These are phyloP conservation scores for Globisporangium spinosum DNA, from an alignment of 352 stramenopile species.

Conservation along the genomic window DNA sequence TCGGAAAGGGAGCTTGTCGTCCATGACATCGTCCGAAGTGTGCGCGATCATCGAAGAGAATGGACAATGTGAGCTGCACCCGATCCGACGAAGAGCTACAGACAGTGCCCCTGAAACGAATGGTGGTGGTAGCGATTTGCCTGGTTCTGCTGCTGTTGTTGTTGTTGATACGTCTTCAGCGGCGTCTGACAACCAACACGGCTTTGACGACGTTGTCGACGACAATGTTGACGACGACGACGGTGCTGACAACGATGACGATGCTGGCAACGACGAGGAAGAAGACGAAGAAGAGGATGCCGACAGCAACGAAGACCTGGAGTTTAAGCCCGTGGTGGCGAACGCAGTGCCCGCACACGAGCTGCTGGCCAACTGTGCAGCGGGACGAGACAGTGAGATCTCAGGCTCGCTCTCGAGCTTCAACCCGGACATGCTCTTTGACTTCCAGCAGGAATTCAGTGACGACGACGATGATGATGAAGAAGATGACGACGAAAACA, in stretches of 20 bases:
- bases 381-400: neutral
- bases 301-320: slow-evolving; percentile 26
- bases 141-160: neutral
- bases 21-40: slow-evolving; percentile 30
- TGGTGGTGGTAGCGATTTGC: neutral
- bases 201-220: neutral
- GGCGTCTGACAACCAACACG: neutral
- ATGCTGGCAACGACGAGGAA: neutral
- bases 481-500: slow-evolving; percentile 5
- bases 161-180: neutral
- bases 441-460: slow-evolving; percentile 27
- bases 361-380: neutral
- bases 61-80: neutral
- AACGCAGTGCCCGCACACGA: slow-evolving; percentile 16
- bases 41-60: slow-evolving; percentile 15
- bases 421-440: slow-evolving; percentile 34
- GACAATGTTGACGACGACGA: slow-evolving; percentile 17
- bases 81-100: neutral
- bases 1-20: slow-evolving; percentile 9
- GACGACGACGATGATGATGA: slow-evolving; percentile 18
- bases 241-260: slow-evolving; percentile 15
- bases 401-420: slow-evolving; percentile 19
- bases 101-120: neutral
- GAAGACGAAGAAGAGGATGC: slow-evolving; percentile 27
- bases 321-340: slow-evolving; percentile 36